Base-by-base conservation (phyloP, 148 eudicot genomes). In the Hydrangea macrophylla region DNA sequence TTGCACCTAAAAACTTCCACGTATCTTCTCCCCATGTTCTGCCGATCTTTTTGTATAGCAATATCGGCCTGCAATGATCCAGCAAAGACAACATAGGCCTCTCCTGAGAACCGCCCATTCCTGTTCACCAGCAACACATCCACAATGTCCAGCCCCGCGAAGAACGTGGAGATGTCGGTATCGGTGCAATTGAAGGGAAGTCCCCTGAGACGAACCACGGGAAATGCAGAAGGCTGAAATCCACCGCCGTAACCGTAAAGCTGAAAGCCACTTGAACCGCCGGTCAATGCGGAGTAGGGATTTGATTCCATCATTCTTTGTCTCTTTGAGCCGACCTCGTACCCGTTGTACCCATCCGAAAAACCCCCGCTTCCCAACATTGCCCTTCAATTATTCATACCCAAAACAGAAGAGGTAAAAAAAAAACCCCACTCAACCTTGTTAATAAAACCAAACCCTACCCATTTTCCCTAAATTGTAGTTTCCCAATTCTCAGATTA, bases 341-440 rank as follows among this genome's bases (percentile, higher is more conserved):
- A 86, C 92, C 95, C 92, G 86, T 83, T 90, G 90, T 85, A 86
- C 92, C 95, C 92, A 85, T 86, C 89, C 79, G 86, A 84, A 67
- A 88, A 82, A 90, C 96, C 96, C 97, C 97, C 96, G 93, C 94
- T 76, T 86, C 97, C 92, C 85, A 78, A 88, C 92, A 85, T 85
- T 80, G 90, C 88, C 96, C 96, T 90, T 85, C 80, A 80, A 69
- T 77, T 60, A 77, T 81, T 44, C 78, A 84, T 80, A 88, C 91
- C 93, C 84, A 73, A 82, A 80, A 68, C 67, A 79, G 68, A 65
- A 75, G n/a, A n/a, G n/a, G n/a, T n/a, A n/a, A 75, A 81, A 76
- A 81, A 81, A 88, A 78, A 73, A 81, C 92, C 92, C 92, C 87
- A 82, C 88, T 86, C 79, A 86, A 84, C 88, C 92, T 81, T 73